A percentile compares a stretch with the other conserved stretches of the same genome.
phyloP scores from a whole-genome alignment of 106 monocot genomes.

The Platanthera zijinensis region DNA sequence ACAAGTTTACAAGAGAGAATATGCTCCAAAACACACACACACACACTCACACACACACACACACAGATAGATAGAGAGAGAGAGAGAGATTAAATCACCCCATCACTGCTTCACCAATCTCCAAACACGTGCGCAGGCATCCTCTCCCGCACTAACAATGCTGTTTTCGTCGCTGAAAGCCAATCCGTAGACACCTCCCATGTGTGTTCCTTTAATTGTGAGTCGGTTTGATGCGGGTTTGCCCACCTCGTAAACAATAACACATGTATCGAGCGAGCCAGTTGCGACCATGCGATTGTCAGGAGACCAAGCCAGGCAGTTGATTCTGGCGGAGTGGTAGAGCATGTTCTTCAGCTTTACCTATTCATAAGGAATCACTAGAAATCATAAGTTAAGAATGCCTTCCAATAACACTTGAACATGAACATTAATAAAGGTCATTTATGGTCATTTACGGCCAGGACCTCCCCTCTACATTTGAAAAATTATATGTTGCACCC shows the following conservation, averaged over 20 bases:
- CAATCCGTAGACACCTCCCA: conserved; percentile 90
- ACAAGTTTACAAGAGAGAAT: too few species aligned
- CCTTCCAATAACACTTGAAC: not conserved
- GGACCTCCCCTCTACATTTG: too few species aligned
- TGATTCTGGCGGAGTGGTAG: conserved; percentile 88
- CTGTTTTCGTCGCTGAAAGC: conserved; percentile 56
- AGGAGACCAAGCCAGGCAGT: conserved; percentile 96
- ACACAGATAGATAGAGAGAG: too few species aligned
- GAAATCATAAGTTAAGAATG: not conserved
- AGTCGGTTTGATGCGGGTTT: conserved; percentile 64
- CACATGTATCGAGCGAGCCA: conserved; percentile 81
- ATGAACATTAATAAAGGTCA: not conserved
- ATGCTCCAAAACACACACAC: too few species aligned
- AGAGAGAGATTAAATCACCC: too few species aligned
- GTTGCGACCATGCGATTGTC: conserved; percentile 73
- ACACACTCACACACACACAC: too few species aligned
- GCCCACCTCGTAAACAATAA: conserved; percentile 75
- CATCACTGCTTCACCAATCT: conserved; percentile 24
- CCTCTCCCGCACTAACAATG: conserved; percentile 82
- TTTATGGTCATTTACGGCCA: too few species aligned
- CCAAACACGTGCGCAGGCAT: conserved; percentile 88
- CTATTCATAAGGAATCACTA: conserved; percentile 23
- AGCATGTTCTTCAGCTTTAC: conserved; percentile 95
- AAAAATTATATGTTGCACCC: too few species aligned
- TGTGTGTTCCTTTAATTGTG: conserved; percentile 88